A percentile compares a stretch with the other conserved stretches of the same genome.
These are phyloP conservation scores for Globisporangium nodosum DNA, from an alignment of 352 stramenopile genomes.

Conservation along the genomic window DNA sequence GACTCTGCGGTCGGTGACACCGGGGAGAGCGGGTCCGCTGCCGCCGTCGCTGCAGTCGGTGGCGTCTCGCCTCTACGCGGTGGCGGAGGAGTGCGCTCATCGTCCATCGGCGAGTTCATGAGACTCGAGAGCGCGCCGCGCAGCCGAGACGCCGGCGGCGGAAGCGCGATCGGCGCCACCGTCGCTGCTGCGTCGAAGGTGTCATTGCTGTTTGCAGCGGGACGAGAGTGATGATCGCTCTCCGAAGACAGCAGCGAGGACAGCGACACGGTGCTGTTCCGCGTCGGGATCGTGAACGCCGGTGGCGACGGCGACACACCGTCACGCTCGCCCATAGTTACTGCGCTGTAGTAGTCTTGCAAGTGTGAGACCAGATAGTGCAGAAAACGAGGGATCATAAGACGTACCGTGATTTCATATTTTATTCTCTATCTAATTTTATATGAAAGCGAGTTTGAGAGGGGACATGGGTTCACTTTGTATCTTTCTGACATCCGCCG, in stretches of 20 bases:
- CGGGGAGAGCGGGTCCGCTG: conserved; percentile 7
- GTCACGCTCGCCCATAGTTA: not conserved
- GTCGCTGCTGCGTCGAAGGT: not conserved
- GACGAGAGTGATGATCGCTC: conserved; percentile 1
- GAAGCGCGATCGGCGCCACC: conserved; percentile 9
- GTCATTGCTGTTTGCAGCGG: not conserved
- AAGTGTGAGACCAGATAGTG: not conserved
- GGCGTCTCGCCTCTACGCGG: not conserved
- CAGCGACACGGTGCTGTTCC: conserved; percentile 31
- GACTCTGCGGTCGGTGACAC: not conserved
- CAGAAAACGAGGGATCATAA: not conserved
- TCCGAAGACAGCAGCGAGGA: conserved; percentile 31
- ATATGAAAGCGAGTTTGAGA: not conserved
- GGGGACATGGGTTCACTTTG: not conserved
- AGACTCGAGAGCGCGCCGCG: conserved; percentile 38
- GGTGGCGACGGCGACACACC: conserved; percentile 8
- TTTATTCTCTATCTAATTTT: not conserved
- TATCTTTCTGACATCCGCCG: not conserved
- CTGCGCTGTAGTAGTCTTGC: too few species aligned
- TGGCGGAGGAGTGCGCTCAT: conserved; percentile 11
- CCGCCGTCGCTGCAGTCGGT: not conserved
- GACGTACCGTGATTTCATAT: too few species aligned
- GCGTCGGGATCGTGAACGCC: conserved; percentile 25
- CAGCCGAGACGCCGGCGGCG: conserved; percentile 4
- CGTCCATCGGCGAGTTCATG: conserved; percentile 57